phyloP scores from a whole-genome alignment of 768 basidiomycete genomes.

The Exidia glandulosa region DNA sequence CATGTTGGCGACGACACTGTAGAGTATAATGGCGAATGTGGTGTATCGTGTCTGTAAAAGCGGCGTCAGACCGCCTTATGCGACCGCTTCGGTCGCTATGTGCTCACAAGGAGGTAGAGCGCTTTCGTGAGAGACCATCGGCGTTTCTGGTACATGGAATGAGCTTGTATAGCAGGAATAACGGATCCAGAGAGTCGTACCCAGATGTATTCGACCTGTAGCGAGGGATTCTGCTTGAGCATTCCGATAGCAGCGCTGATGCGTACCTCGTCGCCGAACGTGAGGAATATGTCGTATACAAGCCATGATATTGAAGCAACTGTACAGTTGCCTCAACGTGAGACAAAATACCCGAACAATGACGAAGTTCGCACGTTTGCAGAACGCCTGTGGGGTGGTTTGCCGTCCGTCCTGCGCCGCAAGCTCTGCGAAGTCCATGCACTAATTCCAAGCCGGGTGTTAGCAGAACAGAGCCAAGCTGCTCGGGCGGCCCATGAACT shows the following conservation, averaged over 20 bases:
- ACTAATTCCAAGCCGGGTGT: too few species aligned
- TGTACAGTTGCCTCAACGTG: background rate
- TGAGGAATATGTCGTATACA: background rate
- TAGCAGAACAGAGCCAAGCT: too few species aligned
- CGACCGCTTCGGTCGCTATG: background rate
- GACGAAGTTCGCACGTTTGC: background rate
- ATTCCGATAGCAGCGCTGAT: background rate
- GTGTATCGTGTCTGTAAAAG: background rate
- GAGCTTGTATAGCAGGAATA: background rate
- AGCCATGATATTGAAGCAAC: background rate
- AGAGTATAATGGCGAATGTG: background rate
- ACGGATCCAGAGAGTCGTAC: background rate
- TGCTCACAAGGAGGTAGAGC: background rate
- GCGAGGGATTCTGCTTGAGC: too few species aligned
- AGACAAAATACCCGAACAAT: background rate
- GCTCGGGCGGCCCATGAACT: too few species aligned
- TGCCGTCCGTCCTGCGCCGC: too few species aligned
- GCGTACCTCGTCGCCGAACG: background rate
- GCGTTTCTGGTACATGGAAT: background rate
- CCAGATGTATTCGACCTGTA: background rate
- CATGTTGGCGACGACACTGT: background rate
- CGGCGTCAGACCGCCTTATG: background rate
- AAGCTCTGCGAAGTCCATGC: too few species aligned
- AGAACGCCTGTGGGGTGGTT: background rate
- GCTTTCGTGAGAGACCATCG: background rate